These are phyloP conservation scores for Heterobasidion irregulare DNA, from an alignment of 1,284 basidiomycete species.

Conservation along the genomic window DNA sequence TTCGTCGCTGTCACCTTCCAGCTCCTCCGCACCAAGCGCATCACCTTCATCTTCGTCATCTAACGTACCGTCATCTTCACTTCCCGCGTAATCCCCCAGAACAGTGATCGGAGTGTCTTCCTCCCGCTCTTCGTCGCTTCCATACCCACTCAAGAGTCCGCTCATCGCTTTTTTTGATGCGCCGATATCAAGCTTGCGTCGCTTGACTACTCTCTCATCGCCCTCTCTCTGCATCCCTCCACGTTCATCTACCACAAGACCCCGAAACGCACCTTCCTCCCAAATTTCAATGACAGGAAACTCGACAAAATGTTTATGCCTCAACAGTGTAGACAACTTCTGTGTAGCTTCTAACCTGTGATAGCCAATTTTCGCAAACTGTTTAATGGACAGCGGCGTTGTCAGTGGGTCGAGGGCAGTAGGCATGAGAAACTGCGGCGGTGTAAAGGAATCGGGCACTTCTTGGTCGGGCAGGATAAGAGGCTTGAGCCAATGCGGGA, in stretches of 20 bases:
- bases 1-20: conserved; percentile 19
- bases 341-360: conserved; percentile 46
- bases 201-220: conserved; percentile 35
- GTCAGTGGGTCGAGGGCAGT: conserved; percentile 31
- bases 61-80: conserved; percentile 18
- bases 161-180: conserved; percentile 46
- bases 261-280: conserved; percentile 49
- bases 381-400: conserved; percentile 9
- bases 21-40: conserved; percentile 11
- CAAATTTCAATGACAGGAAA: conserved; percentile 75
- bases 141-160: conserved; percentile 57
- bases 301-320: conserved; percentile 65
- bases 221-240: conserved; percentile 29
- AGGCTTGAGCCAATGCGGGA: conserved; percentile 44
- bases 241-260: conserved; percentile 40
- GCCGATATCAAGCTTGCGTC: conserved; percentile 40
- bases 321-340: conserved; percentile 41
- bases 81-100: conserved; percentile 48
- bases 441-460: conserved; percentile 42
- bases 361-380: conserved; percentile 23
- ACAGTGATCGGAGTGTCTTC: conserved; percentile 32
- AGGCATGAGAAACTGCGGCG: conserved; percentile 53
- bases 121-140: conserved; percentile 38
- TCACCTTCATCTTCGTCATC: conserved; percentile 9
- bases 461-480: conserved; percentile 46